Percentiles rank a stretch among this genome's conserved stretches.
Conservation (phyloP, 2,329 filamentous ascomycete species). For the Ramularia collo-cygni region DNA sequence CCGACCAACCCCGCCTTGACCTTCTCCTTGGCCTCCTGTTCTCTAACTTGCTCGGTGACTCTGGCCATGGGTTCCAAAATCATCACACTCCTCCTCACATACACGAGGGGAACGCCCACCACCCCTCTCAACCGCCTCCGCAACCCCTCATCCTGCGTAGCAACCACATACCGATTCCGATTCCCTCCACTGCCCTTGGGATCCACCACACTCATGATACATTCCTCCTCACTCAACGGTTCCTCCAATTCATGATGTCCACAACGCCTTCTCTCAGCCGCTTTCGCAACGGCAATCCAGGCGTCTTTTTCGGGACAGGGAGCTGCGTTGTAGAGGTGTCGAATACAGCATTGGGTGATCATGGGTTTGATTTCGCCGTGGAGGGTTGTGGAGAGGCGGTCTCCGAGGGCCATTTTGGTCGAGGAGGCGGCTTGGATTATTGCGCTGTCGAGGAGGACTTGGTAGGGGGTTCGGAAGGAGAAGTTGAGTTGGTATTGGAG, state of each 20-base stretch:
- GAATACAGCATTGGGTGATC: constrained; percentile 76
- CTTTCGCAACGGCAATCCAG: constrained; percentile 70
- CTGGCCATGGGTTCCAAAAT: constrained; percentile 71
- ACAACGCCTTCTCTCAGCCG: constrained; percentile 67
- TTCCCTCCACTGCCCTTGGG: constrained; percentile 65
- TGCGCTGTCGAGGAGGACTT: constrained; percentile 80
- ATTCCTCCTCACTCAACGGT: constrained; percentile 63
- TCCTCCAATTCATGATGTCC: constrained; percentile 69
- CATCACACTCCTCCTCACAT: constrained; percentile 73
- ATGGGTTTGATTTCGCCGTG: constrained; percentile 81
- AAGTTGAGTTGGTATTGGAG: constrained; percentile 82
- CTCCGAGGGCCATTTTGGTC: constrained; percentile 84
- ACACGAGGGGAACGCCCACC: constrained; percentile 67
- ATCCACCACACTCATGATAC: constrained; percentile 68
- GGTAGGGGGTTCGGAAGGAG: constrained; percentile 89
- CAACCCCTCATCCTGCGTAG: constrained; percentile 62
- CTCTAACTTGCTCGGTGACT: constrained; percentile 55
- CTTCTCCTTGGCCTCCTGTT: constrained; percentile 66
- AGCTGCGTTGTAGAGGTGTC: constrained; percentile 59
- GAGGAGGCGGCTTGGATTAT: constrained; percentile 74
- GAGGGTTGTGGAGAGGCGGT: constrained; percentile 70
- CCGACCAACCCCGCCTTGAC: constrained; percentile 59
- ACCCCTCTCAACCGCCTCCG: constrained; percentile 59
- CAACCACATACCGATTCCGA: constrained; percentile 73
- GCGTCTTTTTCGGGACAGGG: constrained; percentile 36